Percentiles rank a stretch among this genome's conserved stretches.
These are phyloP conservation scores for Drosera capensis DNA, from an alignment of 148 eudicot species.

Conservation along the genomic window DNA sequence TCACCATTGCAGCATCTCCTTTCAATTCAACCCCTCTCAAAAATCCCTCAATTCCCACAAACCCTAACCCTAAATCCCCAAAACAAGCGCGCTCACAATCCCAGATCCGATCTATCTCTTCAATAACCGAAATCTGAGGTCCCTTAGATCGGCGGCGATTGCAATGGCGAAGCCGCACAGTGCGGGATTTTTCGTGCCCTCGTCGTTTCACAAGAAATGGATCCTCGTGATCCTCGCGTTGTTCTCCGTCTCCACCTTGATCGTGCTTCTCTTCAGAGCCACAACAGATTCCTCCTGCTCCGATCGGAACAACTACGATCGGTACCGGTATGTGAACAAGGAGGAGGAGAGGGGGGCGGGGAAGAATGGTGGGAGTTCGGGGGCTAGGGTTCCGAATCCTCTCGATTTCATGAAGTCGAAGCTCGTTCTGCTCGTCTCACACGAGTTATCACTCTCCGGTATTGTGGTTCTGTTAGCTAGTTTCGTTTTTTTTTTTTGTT, in stretches of 20 bases:
- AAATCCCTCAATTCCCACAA: too few species aligned
- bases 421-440: conserved; percentile 80
- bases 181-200: conserved; percentile 3
- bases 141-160: background rate
- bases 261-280: conserved; percentile 47
- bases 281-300: conserved; percentile 37
- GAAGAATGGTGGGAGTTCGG: too few species aligned
- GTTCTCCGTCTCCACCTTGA: conserved; percentile 43
- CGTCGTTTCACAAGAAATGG: conserved; percentile 46
- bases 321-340: background rate
- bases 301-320: conserved; percentile 8
- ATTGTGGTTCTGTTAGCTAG: background rate
- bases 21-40: too few species aligned
- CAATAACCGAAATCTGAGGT: too few species aligned
- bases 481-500: background rate
- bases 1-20: too few species aligned
- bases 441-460: conserved; percentile 96
- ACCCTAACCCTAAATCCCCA: too few species aligned
- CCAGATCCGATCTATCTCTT: too few species aligned
- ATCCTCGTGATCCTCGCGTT: conserved; percentile 27
- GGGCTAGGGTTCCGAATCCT: conserved; percentile 20
- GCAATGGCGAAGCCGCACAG: conserved; percentile 38
- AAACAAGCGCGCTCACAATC: too few species aligned
- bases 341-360: conserved; percentile 1
- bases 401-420: conserved; percentile 88